Conservation (phyloP, 306 rosid genomes). For the Cucumis sativus region Cucumber_9930_V3 NC_026657.2:34641001-34641500, state of each 20-base stretch:
- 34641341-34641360: background rate
- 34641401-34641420: background rate
- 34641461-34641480: background rate
- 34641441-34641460: background rate
- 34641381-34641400: background rate
- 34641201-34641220: background rate
- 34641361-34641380: background rate
- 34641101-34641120: background rate
- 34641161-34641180: background rate
- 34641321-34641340: background rate
- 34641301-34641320: background rate
- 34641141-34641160: background rate
- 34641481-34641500: background rate
- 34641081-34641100: background rate
- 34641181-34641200: background rate
- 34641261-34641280: background rate
- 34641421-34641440: background rate
- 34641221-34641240: background rate
- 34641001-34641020: background rate
- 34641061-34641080: background rate
- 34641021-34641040: background rate
- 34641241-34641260: constrained; percentile 5
- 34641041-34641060: background rate
- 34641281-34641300: background rate
- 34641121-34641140: background rate